phyloP scores from a whole-genome alignment of 441 rosid species.

The Adansonia grandidieri region DNA sequence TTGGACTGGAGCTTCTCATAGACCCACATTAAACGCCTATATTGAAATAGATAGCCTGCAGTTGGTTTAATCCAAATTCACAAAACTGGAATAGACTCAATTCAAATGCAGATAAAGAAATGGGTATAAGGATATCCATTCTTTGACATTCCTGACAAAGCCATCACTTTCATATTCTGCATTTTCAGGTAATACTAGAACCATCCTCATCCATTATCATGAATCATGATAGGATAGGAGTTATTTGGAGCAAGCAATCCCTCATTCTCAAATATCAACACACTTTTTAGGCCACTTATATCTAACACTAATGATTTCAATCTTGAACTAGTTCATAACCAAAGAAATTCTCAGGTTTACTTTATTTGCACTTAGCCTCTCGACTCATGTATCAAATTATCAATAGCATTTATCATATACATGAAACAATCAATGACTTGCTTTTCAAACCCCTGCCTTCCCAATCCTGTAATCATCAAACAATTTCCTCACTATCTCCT shows the following conservation, averaged over 20 bases:
- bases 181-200: background rate
- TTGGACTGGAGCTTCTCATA: background rate
- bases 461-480: background rate
- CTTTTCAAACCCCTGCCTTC: background rate
- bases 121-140: background rate
- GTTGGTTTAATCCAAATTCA: background rate
- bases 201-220: background rate
- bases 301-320: background rate
- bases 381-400: background rate
- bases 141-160: background rate
- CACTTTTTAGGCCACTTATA: background rate
- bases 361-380: background rate
- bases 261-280: background rate
- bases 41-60: background rate
- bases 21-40: background rate
- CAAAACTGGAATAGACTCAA: background rate
- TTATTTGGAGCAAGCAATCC: background rate
- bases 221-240: background rate
- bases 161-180: background rate
- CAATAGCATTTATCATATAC: background rate
- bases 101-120: conserved; percentile 9
- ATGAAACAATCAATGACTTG: background rate
- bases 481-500: background rate
- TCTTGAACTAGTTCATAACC: background rate
- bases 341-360: background rate